Conservation (phyloP, 148 eudicot genomes). For the Persicaria maculosa region DNA sequence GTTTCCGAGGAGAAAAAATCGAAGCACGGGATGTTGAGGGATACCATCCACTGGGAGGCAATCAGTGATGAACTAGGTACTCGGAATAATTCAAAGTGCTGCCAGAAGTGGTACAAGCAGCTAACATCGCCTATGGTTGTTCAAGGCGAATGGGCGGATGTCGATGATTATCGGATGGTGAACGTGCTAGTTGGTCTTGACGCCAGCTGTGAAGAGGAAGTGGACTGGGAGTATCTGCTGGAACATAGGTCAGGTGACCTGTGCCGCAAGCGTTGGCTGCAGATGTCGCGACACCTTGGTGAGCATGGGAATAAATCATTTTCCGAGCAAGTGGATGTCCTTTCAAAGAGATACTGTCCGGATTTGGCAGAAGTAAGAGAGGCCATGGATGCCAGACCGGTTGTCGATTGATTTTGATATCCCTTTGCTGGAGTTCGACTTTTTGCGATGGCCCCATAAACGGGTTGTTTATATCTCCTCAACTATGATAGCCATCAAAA, state of each 20-base stretch:
- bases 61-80: slow-evolving; percentile 22
- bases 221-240: slow-evolving; percentile 33
- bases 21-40: slow-evolving; percentile 31
- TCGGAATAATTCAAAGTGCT: slow-evolving; percentile 19
- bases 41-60: slow-evolving; percentile 34
- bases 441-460: no score
- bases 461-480: no score
- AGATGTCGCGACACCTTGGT: slow-evolving; percentile 34
- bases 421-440: not conserved
- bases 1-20: slow-evolving; percentile 23
- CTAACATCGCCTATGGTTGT: slow-evolving; percentile 32
- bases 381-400: slow-evolving; percentile 20
- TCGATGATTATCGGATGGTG: slow-evolving; percentile 38
- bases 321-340: slow-evolving; percentile 32
- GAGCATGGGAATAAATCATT: slow-evolving; percentile 22
- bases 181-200: slow-evolving; percentile 24
- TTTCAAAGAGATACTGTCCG: slow-evolving; percentile 30
- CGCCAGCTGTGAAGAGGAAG: slow-evolving; percentile 34
- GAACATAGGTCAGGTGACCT: slow-evolving; percentile 33
- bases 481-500: no score
- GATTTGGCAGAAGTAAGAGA: slow-evolving; percentile 27
- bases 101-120: slow-evolving; percentile 27
- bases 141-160: slow-evolving; percentile 26
- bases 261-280: slow-evolving; percentile 30
- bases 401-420: slow-evolving; percentile 17